Evolutionary conservation across 1,284 basidiomycete species (phyloP).

Genomic region (Ceratobasidium sp.): DNA sequence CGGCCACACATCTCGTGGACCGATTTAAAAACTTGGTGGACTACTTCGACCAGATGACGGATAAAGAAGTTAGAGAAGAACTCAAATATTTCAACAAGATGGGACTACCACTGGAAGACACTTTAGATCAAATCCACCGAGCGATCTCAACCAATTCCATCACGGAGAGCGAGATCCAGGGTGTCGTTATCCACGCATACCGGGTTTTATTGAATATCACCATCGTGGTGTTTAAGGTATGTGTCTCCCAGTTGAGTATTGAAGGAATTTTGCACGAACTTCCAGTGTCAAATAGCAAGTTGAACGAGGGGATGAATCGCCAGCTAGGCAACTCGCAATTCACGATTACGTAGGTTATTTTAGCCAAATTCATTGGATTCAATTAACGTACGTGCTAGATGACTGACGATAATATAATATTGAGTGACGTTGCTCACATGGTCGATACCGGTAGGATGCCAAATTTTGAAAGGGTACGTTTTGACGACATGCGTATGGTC

Average conservation of each 20-base stretch:
- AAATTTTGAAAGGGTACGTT: neutral
- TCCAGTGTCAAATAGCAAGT: neutral
- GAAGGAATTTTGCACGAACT: neutral
- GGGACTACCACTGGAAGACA: conserved; percentile 7
- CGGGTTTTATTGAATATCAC: conserved; percentile 29
- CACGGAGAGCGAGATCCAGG: neutral
- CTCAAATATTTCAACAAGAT: conserved; percentile 23
- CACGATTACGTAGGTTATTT: conserved; percentile 13
- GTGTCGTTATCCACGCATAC: neutral
- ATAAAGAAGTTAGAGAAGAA: neutral
- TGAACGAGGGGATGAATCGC: neutral
- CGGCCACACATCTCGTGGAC: neutral
- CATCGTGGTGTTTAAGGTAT: neutral
- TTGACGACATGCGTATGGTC: no score
- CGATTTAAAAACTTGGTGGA: neutral
- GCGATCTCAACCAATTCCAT: neutral
- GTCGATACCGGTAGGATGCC: neutral
- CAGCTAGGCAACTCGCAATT: conserved; percentile 1
- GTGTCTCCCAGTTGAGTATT: neutral
- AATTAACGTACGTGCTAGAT: neutral
- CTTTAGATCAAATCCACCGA: neutral
- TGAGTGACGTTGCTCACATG: neutral
- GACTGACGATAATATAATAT: neutral
- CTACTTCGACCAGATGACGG: neutral
- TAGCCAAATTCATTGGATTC: neutral